Percentiles rank a stretch among this genome's conserved stretches.
These are phyloP conservation scores for Actinidia arguta DNA, from an alignment of 179 eudicot species.

Conservation along the genomic window DNA sequence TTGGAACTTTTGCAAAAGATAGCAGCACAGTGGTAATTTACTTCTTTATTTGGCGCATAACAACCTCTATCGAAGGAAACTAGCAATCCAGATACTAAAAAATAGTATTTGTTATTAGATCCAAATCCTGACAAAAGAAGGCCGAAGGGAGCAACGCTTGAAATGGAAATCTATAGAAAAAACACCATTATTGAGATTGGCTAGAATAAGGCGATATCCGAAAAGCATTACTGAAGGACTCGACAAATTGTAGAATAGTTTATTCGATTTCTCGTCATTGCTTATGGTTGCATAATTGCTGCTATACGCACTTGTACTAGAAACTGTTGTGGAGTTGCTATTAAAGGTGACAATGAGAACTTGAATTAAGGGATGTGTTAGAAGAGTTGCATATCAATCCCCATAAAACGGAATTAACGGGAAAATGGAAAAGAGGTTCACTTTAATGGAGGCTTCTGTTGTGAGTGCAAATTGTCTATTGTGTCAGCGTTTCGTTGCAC, in stretches of 20 bases:
- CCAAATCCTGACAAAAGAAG: neutral
- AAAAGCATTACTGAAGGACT: no score
- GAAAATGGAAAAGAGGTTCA: neutral
- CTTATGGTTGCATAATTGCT: no score
- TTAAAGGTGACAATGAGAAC: neutral
- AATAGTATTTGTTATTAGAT: neutral
- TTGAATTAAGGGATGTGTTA: neutral
- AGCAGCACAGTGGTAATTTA: neutral
- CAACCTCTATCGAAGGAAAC: neutral
- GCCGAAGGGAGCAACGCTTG: no score
- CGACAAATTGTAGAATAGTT: no score
- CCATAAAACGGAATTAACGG: neutral
- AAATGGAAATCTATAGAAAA: no score
- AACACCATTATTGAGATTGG: no score
- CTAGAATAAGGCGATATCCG: no score
- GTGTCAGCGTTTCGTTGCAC: no score
- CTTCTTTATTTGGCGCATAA: neutral
- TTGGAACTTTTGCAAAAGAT: neutral
- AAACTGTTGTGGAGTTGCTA: neutral
- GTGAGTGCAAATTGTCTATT: neutral
- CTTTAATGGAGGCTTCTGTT: neutral
- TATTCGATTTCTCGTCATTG: no score
- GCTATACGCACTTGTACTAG: no score
- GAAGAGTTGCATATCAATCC: neutral
- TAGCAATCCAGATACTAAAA: neutral